phyloP scores from a whole-genome alignment of 2,329 filamentous ascomycete genomes.

The Claviceps pazoutovae region DNA sequence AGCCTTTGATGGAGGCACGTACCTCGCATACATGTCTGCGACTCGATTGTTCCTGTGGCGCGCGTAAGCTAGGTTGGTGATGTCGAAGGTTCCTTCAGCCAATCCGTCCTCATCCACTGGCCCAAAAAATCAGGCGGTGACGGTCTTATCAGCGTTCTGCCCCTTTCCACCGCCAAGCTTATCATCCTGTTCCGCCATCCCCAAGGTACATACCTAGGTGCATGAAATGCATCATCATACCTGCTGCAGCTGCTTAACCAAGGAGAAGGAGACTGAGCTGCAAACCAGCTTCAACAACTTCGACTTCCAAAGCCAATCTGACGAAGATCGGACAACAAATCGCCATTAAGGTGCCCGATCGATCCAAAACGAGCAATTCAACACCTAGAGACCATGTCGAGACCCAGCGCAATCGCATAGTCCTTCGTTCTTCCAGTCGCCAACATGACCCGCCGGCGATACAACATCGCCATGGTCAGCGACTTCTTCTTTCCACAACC shows the following conservation, averaged over 20 bases:
- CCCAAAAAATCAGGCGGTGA: slow-evolving; percentile 22
- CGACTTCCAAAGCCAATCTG: not conserved
- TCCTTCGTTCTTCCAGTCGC: slow-evolving; percentile 8
- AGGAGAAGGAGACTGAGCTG: too few species aligned
- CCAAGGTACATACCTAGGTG: not conserved
- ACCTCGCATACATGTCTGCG: slow-evolving; percentile 27
- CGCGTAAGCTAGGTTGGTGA: not conserved
- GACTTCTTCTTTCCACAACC: slow-evolving; percentile 99
- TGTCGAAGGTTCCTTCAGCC: not conserved
- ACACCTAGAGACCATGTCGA: not conserved
- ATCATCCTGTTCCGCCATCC: slow-evolving; percentile 8
- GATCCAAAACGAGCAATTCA: too few species aligned
- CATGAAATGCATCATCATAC: not conserved
- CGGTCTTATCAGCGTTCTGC: slow-evolving; percentile 25
- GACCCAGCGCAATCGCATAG: not conserved
- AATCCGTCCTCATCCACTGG: not conserved
- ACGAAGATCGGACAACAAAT: too few species aligned
- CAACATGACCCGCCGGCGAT: slow-evolving; percentile 41
- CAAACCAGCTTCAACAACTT: too few species aligned
- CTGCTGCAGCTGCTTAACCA: not conserved
- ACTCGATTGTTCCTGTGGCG: not conserved
- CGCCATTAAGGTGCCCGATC: too few species aligned
- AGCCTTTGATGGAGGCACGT: slow-evolving; percentile 23
- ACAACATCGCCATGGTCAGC: slow-evolving; percentile 81
- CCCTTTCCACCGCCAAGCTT: slow-evolving; percentile 21